Conservation (phyloP, 2,329 filamentous ascomycete genomes). For the Rhynchosporium secalis region DNA sequence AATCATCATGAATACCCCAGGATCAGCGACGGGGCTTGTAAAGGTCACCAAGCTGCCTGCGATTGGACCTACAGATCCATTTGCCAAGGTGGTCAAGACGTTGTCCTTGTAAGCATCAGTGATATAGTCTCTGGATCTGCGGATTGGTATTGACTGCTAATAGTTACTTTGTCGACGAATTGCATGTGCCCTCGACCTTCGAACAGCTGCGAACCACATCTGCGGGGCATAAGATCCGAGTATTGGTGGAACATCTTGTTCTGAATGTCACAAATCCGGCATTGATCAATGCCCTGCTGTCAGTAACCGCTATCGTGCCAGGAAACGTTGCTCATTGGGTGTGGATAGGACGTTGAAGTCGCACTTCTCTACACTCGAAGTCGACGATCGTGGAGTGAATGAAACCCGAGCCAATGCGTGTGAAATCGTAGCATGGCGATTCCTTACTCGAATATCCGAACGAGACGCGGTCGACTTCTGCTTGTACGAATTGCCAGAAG, state of each 20-base stretch:
- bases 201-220: conserved; percentile 70
- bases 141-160: conserved; percentile 16
- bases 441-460: conserved; percentile 69
- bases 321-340: conserved; percentile 10
- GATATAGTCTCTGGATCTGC: not conserved
- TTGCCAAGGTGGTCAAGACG: conserved; percentile 66
- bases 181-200: conserved; percentile 67
- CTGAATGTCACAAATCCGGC: conserved; percentile 65
- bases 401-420: conserved; percentile 71
- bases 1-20: conserved; percentile 19
- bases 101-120: conserved; percentile 55
- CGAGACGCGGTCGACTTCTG: conserved; percentile 73
- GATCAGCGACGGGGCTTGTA: conserved; percentile 12
- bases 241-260: conserved; percentile 64
- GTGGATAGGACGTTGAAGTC: conserved; percentile 67
- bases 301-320: conserved; percentile 41
- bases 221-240: conserved; percentile 57
- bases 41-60: conserved; percentile 44
- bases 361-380: conserved; percentile 66
- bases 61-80: conserved; percentile 58
- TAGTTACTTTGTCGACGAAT: conserved; percentile 63
- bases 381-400: conserved; percentile 61
- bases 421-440: conserved; percentile 80
- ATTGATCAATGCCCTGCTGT: conserved; percentile 74
- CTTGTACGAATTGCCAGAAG: conserved; percentile 65